Base-by-base conservation (phyloP, 208 protist genomes). In the Acanthamoeba divionensis region DNA sequence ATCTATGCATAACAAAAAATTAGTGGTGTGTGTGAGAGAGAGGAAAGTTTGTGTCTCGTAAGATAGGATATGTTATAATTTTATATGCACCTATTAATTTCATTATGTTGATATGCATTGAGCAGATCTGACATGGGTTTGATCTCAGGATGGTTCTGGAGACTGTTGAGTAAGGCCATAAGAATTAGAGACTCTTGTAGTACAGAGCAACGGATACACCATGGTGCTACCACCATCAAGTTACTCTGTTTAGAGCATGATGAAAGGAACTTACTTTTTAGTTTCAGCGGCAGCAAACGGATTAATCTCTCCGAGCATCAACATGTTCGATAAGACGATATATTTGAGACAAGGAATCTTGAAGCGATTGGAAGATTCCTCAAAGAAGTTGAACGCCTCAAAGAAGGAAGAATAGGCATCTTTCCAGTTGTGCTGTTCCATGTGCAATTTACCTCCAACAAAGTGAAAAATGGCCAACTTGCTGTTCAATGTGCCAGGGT, bases 361-460 rank as follows among this genome's bases (percentile, higher is more conserved):
- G 33, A 94, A 92, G 26, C 89, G 66, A 41, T 95, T 95, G 63
- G 97, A 97, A 48, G 93, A 94, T 85, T 99, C 98, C 86, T 98
- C 97, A 91, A 98, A 98, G 92, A 95, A 95, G 91, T 96, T 96
- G 83, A 96, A 96, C 13, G 94, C 94, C 89, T 97, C 96, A 60
- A 98, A 97, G 85, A 99, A 99, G 85, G 98, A 95, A 7, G 93
- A 91, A 90, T 98, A 93, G 26, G 98, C 98, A 7, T 95, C 93
- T 41, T 90, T 82, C 96, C 97, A 99, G 77, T 98, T 93, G 24
- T 91, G 83, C 33, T 94, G 82, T 36, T 66, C 55, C 95, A 97
- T 95, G 79, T 96, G 91, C 93, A 96, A 96, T 89, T 97, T 96
- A 62, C 95, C 95, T 83, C 95, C 95, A 73, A 94, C 97, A 91